Evolutionary conservation across 192 early-diverging fungal species (phyloP).

Genomic region (Lobulomyces angularis): DNA sequence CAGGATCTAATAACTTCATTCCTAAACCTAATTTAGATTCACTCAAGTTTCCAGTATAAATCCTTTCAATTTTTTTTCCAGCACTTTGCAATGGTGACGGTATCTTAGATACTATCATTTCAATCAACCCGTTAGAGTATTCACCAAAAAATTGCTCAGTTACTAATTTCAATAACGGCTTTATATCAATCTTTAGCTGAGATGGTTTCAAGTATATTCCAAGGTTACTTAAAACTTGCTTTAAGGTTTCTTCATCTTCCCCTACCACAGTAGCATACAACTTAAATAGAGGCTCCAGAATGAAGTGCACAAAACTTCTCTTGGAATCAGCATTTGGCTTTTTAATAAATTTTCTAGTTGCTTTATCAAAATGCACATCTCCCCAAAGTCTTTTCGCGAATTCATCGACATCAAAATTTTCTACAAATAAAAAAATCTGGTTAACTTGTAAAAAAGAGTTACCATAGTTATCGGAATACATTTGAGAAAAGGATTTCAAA

Average conservation of each 20-base stretch:
- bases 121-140: slow-evolving; percentile 69
- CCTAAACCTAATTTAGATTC: slow-evolving; percentile 19
- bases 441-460: slow-evolving; percentile 12
- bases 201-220: slow-evolving; percentile 72
- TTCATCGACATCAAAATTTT: slow-evolving; percentile 52
- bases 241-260: slow-evolving; percentile 61
- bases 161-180: slow-evolving; percentile 70
- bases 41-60: slow-evolving; percentile 28
- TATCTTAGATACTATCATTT: slow-evolving; percentile 71
- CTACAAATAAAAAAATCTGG: slow-evolving; percentile 6
- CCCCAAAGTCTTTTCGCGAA: slow-evolving; percentile 94
- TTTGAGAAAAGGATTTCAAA: slow-evolving; percentile 77
- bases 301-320: slow-evolving; percentile 91
- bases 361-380: slow-evolving; percentile 78
- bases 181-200: slow-evolving; percentile 69
- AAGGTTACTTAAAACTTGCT: slow-evolving; percentile 54
- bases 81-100: slow-evolving; percentile 74
- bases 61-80: slow-evolving; percentile 36
- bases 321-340: slow-evolving; percentile 39
- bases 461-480: slow-evolving; percentile 73
- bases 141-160: slow-evolving; percentile 81
- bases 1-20: slow-evolving; percentile 70
- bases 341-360: slow-evolving; percentile 69
- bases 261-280: slow-evolving; percentile 74
- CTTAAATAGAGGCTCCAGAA: slow-evolving; percentile 91